phyloP scores from a whole-genome alignment of 441 rosid genomes.

The Adansonia rubrostipa region DNA sequence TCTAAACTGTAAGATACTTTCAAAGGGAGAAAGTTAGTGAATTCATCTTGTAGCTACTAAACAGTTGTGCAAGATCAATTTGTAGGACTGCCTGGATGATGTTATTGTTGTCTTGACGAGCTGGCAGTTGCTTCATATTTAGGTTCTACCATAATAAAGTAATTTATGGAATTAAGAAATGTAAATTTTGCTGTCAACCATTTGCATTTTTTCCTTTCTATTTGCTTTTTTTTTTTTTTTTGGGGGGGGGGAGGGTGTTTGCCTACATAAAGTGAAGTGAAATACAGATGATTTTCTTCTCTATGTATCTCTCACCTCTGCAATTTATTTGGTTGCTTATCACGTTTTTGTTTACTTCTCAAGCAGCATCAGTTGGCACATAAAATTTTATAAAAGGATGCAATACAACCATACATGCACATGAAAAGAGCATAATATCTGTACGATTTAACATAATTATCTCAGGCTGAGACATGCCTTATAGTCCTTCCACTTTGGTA shows the following conservation, averaged over 20 bases:
- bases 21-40: background rate
- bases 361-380: background rate
- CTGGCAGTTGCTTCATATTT: background rate
- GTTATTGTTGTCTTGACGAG: background rate
- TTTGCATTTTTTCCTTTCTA: background rate
- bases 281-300: background rate
- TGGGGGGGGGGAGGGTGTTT: background rate
- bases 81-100: conserved; percentile 2
- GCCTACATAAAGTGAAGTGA: background rate
- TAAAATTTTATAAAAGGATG: background rate
- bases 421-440: background rate
- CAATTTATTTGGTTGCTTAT: background rate
- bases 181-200: background rate
- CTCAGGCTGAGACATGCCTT: background rate
- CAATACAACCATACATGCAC: background rate
- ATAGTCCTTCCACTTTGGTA: background rate
- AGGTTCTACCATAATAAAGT: background rate
- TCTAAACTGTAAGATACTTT: background rate
- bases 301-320: too few relatives aligned
- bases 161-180: conserved; percentile 1
- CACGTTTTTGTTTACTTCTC: background rate
- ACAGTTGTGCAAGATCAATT: background rate
- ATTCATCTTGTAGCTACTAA: background rate
- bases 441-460: background rate
- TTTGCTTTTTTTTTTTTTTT: too few relatives aligned